Percentiles rank a stretch among this genome's conserved stretches.
These are phyloP conservation scores for Pichia thaimueangensis DNA, from an alignment of 805 yeast genomes.

Conservation along the genomic window DNA sequence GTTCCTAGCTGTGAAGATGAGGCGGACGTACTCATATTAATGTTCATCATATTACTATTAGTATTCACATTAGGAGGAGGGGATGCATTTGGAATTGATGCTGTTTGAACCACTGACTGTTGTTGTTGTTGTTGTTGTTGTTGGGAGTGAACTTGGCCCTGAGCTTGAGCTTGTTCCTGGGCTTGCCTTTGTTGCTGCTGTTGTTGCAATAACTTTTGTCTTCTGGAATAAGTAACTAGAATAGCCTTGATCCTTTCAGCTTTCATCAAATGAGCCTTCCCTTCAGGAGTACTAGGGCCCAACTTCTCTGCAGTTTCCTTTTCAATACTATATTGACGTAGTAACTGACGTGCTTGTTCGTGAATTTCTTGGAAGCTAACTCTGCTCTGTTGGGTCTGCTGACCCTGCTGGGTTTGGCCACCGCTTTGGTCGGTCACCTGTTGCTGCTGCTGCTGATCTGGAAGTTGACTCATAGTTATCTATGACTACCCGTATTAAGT, in stretches of 20 bases:
- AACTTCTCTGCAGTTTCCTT: constrained; percentile 56
- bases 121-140: constrained; percentile 7
- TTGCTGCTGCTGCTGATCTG: constrained; percentile 12
- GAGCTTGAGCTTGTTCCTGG: constrained; percentile 12
- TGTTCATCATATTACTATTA: neutral
- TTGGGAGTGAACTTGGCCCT: constrained; percentile 8
- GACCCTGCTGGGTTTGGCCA: constrained; percentile 13
- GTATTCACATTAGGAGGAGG: constrained; percentile 8
- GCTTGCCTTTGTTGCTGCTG: constrained; percentile 27
- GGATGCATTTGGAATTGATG: constrained; percentile 6
- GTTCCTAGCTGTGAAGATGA: neutral
- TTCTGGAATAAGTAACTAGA: constrained; percentile 38
- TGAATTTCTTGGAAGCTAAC: constrained; percentile 33
- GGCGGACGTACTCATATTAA: neutral
- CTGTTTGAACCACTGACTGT: constrained; percentile 1
- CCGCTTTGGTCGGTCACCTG: neutral
- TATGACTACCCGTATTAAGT: too few relatives aligned
- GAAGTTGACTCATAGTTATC: constrained; percentile 8
- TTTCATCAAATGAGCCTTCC: constrained; percentile 53
- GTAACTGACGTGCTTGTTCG: constrained; percentile 50
- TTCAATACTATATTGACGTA: constrained; percentile 52
- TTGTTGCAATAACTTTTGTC: constrained; percentile 24
- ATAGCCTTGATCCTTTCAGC: constrained; percentile 61
- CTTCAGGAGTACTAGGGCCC: constrained; percentile 53
- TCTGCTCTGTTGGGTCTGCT: constrained; percentile 13